Evolutionary conservation across 352 stramenopile genomes (phyloP), one percentile per base, ranked within the genome.

Genomic region (Globisporangium uncinulatum): DNA sequence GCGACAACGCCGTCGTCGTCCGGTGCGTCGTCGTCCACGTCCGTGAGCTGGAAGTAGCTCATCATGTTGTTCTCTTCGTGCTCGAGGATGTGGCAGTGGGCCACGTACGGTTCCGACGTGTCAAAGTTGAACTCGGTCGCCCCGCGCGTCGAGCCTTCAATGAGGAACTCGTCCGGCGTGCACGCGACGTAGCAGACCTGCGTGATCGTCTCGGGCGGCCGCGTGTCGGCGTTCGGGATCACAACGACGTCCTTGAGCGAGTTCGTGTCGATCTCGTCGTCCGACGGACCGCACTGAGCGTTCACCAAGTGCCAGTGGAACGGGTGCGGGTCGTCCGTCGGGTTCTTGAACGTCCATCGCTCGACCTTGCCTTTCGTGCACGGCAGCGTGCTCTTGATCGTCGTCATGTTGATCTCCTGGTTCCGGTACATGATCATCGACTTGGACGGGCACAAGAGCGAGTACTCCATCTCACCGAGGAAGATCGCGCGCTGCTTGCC

Each of bases 291-390:
- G 47, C 80, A 90, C 57, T 90, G 80, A 0, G 80, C 80, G 53
- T 87, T 90, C 17, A 88, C 75, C 24, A 88, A 57, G 51, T 88
- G 80, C 80, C 80, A 90, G 51, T 90, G 80, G 67, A 90, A 88
- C 44, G 80, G 80, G 53, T 90, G 77, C 21, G 77, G 70, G 51
- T 90, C 80, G 48, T 87, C 78, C 4, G 80, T 88, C 17, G 80
- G 80, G 62, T 90, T 88, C 65, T 86, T 75, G 57, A 90, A 90
- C 63, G 84, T 64, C 80, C 80, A 90, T 51, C 84, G 84, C 66
- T 90, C 80, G 9, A 88, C 80, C 55, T 81, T 88, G 29, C 80
- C 80, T 57, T 77, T 80, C 5, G 80, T 88, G 57, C 77, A 90
- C 43, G 65, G 54, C 24, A 88, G 60, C 17, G 67, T 78, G 37